Percentiles rank a stretch among this genome's conserved stretches.
Evolutionary conservation across 371 early-diverging fungal genomes (phyloP).

Genomic region (Cokeromyces recurvatus): DNA sequence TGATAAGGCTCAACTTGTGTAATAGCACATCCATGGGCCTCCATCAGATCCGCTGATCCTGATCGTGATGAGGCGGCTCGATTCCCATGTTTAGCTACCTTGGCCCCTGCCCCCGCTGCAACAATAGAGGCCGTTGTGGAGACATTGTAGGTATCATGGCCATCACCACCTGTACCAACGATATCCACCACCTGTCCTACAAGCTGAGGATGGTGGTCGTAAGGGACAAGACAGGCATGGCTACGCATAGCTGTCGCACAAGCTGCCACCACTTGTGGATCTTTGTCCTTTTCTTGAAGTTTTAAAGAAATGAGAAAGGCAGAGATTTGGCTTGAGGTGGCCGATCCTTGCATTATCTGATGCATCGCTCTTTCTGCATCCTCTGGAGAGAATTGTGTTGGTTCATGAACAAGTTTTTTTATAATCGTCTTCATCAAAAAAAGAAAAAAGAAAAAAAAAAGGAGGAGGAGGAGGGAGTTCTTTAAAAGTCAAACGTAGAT

Average conservation of each 20-base stretch:
- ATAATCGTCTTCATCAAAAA: slow-evolving; percentile 57
- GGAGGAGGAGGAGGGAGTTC: too few species aligned
- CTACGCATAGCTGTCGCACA: slow-evolving; percentile 64
- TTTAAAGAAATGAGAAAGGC: slow-evolving; percentile 79
- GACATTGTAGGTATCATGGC: slow-evolving; percentile 94
- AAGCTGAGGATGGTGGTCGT: slow-evolving; percentile 36
- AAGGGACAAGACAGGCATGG: slow-evolving; percentile 53
- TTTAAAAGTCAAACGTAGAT: too few species aligned
- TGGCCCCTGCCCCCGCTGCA: slow-evolving; percentile 90
- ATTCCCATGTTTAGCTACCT: slow-evolving; percentile 96
- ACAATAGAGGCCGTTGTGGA: slow-evolving; percentile 91
- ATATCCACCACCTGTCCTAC: slow-evolving; percentile 74
- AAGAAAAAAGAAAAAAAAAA: too few species aligned
- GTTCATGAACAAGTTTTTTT: slow-evolving; percentile 58
- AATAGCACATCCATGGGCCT: slow-evolving; percentile 77
- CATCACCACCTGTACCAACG: slow-evolving; percentile 98
- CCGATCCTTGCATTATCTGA: slow-evolving; percentile 73
- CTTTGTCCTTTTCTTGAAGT: slow-evolving; percentile 64
- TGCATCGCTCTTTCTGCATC: slow-evolving; percentile 62
- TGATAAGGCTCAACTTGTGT: slow-evolving; percentile 57
- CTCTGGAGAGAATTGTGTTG: slow-evolving; percentile 61
- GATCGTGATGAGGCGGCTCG: slow-evolving; percentile 90
- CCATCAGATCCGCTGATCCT: slow-evolving; percentile 93
- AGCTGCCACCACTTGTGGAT: slow-evolving; percentile 78
- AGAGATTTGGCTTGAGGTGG: slow-evolving; percentile 80